These are phyloP conservation scores for Neopestalotiopsis sp. DNA, from an alignment of 2,329 filamentous ascomycete genomes.

Conservation along the genomic window DNA sequence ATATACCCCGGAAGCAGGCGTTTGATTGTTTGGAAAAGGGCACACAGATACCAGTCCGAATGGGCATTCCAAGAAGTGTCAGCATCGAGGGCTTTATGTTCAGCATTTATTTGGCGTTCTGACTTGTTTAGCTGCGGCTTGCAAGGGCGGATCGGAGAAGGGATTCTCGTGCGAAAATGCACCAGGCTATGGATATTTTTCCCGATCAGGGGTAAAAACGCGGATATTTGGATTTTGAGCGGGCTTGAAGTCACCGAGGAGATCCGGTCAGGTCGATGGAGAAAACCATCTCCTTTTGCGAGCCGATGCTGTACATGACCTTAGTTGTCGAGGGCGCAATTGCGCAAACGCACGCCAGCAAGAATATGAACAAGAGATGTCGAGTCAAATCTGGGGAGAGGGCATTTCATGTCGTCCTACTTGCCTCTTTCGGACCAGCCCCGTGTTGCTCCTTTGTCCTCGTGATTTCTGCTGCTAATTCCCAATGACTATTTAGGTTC, in stretches of 20 bases:
- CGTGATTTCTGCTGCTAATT: background rate
- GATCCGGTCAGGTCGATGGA: background rate
- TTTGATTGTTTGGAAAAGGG: slow-evolving; percentile 3
- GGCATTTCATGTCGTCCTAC: background rate
- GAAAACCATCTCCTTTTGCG: background rate
- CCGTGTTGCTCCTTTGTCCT: slow-evolving; percentile 2
- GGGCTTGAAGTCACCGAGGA: background rate
- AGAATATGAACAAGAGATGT: slow-evolving; percentile 6
- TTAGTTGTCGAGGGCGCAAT: background rate
- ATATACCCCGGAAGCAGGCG: slow-evolving; percentile 17
- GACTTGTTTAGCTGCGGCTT: background rate
- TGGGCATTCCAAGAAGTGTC: background rate
- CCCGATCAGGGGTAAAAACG: background rate
- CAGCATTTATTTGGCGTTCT: slow-evolving; percentile 4
- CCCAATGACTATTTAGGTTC: too few species aligned
- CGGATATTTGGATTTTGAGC: background rate
- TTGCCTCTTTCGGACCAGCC: background rate
- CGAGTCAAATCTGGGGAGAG: background rate
- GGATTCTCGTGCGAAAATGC: background rate
- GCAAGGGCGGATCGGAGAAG: background rate
- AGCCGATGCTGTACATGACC: background rate
- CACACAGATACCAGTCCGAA: background rate
- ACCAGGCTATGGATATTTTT: background rate
- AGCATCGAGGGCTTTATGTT: background rate
- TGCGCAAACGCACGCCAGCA: background rate